Base-by-base conservation (phyloP, 2,329 filamentous ascomycete genomes). In the Coniochaeta hoffmannii region DNA sequence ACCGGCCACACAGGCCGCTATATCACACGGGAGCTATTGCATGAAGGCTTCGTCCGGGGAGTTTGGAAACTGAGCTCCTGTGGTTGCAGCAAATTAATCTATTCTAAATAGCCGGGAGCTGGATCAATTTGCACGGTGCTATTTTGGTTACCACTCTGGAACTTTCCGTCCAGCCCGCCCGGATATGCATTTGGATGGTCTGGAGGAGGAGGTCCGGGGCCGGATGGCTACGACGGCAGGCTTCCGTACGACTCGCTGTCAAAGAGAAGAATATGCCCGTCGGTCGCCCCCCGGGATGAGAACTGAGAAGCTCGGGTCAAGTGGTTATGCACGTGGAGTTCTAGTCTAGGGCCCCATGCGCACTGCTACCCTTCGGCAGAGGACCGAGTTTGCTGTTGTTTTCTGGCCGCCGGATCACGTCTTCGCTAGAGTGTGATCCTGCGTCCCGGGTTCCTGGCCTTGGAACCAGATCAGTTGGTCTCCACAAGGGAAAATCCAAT, bases 141-240 rank as follows among this genome's bases (percentile, higher is more conserved):
- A 63, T 63, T 63, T 64, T 63, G 55, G 59, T 60, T 50, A n/a
- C n/a, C n/a, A n/a, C n/a, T n/a, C n/a, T n/a, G 17, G 49, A 22
- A 34, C 38, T 44, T 58, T 26, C 55, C 57, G 50, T 60, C 44
- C 17, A 50, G 32, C 49, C 17, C 4, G n/a, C n/a, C n/a, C n/a
- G n/a, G n/a, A n/a, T n/a, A n/a, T n/a, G n/a, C n/a, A n/a, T n/a
- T n/a, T n/a, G n/a, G n/a, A n/a, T 32, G 30, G 30, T 32, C 24
- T 19, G n/a, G 4, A 26, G 24, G 22, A 28, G 2, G 24, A 28
- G 3, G 22, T 19, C 22, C 41, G 22, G 41, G 15, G 26, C 14
- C 22, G 38, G 38, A n/a, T 44, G 38, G 7, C 17, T 44, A 10
- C 22, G 22, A 46, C n/a, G n/a, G n/a, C n/a, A n/a, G n/a, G n/a